Evolutionary conservation across 495 filamentous ascomycete species (phyloP).

Genomic region (Tuber indicum): DNA sequence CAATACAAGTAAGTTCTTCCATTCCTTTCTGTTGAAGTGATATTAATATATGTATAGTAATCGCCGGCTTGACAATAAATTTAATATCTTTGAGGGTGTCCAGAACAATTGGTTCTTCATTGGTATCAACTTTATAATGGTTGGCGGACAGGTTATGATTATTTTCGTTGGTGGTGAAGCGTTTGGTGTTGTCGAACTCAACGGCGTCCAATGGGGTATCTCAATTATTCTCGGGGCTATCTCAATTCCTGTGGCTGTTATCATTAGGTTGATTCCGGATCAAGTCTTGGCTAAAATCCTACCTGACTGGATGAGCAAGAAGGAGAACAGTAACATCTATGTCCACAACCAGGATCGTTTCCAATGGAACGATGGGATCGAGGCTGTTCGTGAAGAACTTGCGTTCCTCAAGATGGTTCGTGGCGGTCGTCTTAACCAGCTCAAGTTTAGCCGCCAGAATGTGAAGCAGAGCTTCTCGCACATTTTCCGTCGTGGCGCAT

Average conservation of each 20-base stretch:
- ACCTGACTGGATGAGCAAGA: conserved; percentile 50
- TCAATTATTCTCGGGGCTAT: conserved; percentile 64
- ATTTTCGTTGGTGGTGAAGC: conserved; percentile 68
- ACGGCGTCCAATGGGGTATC: conserved; percentile 66
- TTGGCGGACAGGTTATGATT: conserved; percentile 74
- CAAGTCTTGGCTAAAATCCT: conserved; percentile 53
- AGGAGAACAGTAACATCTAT: conserved; percentile 47
- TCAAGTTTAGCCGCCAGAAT: conserved; percentile 69
- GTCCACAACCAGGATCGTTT: conserved; percentile 57
- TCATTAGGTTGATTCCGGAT: conserved; percentile 72
- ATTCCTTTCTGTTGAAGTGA: conserved; percentile 1
- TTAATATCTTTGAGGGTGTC: conserved; percentile 86
- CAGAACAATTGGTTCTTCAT: conserved; percentile 75
- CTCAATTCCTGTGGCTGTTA: conserved; percentile 62
- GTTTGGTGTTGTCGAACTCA: conserved; percentile 57
- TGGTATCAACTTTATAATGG: conserved; percentile 71
- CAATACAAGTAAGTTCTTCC: conserved; percentile 57
- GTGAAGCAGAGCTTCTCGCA: conserved; percentile 33
- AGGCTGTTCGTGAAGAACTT: conserved; percentile 71
- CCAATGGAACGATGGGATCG: conserved; percentile 56
- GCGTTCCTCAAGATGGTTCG: conserved; percentile 84
- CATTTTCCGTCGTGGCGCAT: conserved; percentile 27
- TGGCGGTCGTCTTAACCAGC: conserved; percentile 78
- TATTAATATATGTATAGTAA: conserved; percentile 45
- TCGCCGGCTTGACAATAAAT: conserved; percentile 77